These are phyloP conservation scores for Eutrema heterophyllum DNA, from an alignment of 345 rosid genomes.

Conservation along the genomic window DNA sequence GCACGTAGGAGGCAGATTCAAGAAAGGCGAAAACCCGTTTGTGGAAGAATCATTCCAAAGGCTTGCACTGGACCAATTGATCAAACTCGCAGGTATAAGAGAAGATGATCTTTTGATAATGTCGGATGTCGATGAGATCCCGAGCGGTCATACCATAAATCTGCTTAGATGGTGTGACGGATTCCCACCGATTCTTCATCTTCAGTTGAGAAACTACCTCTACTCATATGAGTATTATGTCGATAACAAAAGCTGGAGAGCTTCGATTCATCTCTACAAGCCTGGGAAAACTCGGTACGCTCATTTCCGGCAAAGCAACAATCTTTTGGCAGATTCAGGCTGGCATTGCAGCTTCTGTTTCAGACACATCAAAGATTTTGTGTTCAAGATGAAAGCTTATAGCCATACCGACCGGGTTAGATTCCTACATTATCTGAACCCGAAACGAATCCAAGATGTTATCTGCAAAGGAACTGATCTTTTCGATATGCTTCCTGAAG, in stretches of 20 bases:
- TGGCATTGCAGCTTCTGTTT: slow-evolving; percentile 99
- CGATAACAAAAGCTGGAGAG: slow-evolving; percentile 90
- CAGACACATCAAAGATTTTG: slow-evolving; percentile 58
- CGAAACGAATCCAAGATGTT: slow-evolving; percentile 67
- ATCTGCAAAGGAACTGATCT: slow-evolving; percentile 77
- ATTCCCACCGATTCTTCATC: slow-evolving; percentile 70
- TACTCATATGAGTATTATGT: slow-evolving; percentile 70
- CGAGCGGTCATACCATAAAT: slow-evolving; percentile 84
- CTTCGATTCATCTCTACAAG: slow-evolving; percentile 69
- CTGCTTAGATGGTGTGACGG: slow-evolving; percentile 89
- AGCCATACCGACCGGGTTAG: slow-evolving; percentile 87
- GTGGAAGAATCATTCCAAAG: slow-evolving; percentile 91
- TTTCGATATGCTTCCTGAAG: slow-evolving; percentile 92
- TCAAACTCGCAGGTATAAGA: slow-evolving; percentile 66
- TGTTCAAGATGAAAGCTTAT: slow-evolving; percentile 95
- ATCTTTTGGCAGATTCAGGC: slow-evolving; percentile 67
- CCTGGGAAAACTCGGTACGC: slow-evolving; percentile 68
- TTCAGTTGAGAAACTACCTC: slow-evolving; percentile 74
- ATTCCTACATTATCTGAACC: slow-evolving; percentile 73
- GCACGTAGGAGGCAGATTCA: slow-evolving; percentile 66
- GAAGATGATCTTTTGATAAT: slow-evolving; percentile 91
- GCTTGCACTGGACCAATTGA: slow-evolving; percentile 70
- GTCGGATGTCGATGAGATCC: slow-evolving; percentile 95
- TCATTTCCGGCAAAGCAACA: slow-evolving; percentile 70
- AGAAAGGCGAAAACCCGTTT: slow-evolving; percentile 81